Percentiles rank a stretch among this genome's conserved stretches.
phyloP scores from a whole-genome alignment of 2,329 filamentous ascomycete species.

The Neofusicoccum umdonicola region DNA sequence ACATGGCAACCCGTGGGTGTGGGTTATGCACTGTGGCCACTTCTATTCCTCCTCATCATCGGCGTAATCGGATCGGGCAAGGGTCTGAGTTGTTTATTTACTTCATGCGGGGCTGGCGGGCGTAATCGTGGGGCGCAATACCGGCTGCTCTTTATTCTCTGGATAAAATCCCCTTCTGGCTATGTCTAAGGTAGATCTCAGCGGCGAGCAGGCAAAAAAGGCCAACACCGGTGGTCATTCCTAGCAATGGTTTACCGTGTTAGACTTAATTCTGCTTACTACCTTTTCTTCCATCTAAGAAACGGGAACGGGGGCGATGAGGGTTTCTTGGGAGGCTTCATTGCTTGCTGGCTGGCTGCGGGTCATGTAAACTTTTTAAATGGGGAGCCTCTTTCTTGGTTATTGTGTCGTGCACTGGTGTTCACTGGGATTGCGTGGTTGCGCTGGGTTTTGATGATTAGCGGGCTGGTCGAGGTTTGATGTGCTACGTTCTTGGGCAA shows the following conservation, averaged over 20 bases:
- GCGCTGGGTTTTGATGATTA: no score
- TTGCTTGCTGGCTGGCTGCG: constrained; percentile 8
- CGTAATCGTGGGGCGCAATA: constrained; percentile 12
- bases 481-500: no score
- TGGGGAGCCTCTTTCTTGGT: constrained; percentile 7
- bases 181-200: constrained; percentile 10
- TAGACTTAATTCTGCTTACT: neutral
- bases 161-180: constrained; percentile 14
- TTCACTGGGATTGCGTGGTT: neutral
- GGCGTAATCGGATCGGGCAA: constrained; percentile 9
- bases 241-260: constrained; percentile 8
- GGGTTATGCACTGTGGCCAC: constrained; percentile 12
- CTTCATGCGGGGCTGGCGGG: constrained; percentile 7
- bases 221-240: constrained; percentile 7
- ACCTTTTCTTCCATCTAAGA: neutral
- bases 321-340: neutral
- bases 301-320: neutral
- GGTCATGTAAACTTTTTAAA: constrained; percentile 12
- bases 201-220: constrained; percentile 5
- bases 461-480: no score
- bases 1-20: neutral
- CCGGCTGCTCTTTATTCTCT: constrained; percentile 12
- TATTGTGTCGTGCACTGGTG: neutral
- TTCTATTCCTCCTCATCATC: constrained; percentile 15
- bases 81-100: constrained; percentile 12